Evolutionary conservation across 768 basidiomycete species (phyloP).

Genomic region (Sarcodon aspratus): DNA sequence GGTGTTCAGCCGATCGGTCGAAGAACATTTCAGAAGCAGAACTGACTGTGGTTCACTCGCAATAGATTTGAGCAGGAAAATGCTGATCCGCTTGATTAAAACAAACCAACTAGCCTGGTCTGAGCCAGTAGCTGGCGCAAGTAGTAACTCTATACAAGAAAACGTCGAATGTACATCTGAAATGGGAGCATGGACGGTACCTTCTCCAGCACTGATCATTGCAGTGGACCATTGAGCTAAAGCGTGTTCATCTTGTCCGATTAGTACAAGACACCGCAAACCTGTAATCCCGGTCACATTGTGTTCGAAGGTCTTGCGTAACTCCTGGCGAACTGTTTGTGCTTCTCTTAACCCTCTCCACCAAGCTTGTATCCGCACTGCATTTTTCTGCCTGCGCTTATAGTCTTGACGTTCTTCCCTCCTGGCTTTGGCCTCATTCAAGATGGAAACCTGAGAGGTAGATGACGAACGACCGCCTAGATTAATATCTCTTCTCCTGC

Average conservation of each 20-base stretch:
- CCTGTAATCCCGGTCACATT: slow-evolving; percentile 45
- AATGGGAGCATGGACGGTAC: slow-evolving; percentile 10
- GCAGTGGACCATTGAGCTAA: slow-evolving; percentile 35
- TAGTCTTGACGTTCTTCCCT: slow-evolving; percentile 45
- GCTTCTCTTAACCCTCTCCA: slow-evolving; percentile 45
- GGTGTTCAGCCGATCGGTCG: not conserved
- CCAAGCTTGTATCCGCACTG: slow-evolving; percentile 55
- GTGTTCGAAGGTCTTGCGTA: slow-evolving; percentile 37
- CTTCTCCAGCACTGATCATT: slow-evolving; percentile 18
- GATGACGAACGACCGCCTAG: slow-evolving; percentile 53
- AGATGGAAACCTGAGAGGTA: slow-evolving; percentile 41
- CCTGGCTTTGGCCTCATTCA: slow-evolving; percentile 50
- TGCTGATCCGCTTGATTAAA: slow-evolving; percentile 36
- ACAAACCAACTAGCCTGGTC: slow-evolving; percentile 46
- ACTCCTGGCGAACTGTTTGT: slow-evolving; percentile 26
- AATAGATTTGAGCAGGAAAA: slow-evolving; percentile 41
- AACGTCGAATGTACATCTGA: not conserved
- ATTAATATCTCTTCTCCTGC: slow-evolving; percentile 53
- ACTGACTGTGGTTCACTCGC: slow-evolving; percentile 41
- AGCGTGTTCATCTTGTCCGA: slow-evolving; percentile 37
- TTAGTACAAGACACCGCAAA: slow-evolving; percentile 53
- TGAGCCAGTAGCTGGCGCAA: slow-evolving; percentile 24
- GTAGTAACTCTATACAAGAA: slow-evolving; percentile 25
- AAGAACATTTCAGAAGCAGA: not conserved
- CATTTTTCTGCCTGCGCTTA: slow-evolving; percentile 45